Evolutionary conservation across 2,329 filamentous ascomycete genomes (phyloP).

Genomic region (Fusarium nanum): DNA sequence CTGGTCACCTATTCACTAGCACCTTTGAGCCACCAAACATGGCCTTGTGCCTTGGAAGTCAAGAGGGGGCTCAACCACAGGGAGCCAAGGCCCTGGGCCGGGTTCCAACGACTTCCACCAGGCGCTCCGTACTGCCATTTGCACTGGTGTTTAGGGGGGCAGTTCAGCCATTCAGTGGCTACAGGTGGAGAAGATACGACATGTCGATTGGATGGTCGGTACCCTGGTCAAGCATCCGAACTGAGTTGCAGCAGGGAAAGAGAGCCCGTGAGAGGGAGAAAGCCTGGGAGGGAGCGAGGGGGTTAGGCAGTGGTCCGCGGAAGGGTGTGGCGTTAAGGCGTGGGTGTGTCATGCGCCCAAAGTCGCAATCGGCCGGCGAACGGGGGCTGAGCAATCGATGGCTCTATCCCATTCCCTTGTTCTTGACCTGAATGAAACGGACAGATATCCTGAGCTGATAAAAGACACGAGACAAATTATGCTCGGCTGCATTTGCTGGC

Average conservation of each 20-base stretch:
- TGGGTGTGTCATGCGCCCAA: conserved; percentile 32
- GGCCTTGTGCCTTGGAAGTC: conserved; percentile 38
- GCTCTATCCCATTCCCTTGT: conserved; percentile 25
- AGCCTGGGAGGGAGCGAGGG: conserved; percentile 8
- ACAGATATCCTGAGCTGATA: conserved; percentile 11
- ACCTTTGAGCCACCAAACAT: conserved; percentile 32
- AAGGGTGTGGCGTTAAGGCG: conserved; percentile 16
- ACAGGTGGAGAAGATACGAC: conserved; percentile 36
- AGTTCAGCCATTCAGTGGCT: conserved; percentile 37
- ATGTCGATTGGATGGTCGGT: conserved; percentile 36
- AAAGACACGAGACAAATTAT: conserved; percentile 14
- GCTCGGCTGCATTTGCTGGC: neutral
- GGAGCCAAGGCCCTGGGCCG: conserved; percentile 42
- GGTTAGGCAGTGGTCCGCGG: conserved; percentile 20
- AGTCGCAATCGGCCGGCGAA: conserved; percentile 42
- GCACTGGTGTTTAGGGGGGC: conserved; percentile 26
- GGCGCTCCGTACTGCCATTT: conserved; percentile 21
- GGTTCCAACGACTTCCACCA: conserved; percentile 48
- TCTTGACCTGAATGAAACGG: conserved; percentile 21
- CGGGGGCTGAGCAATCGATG: conserved; percentile 37
- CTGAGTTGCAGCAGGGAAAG: conserved; percentile 43
- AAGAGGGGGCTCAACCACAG: conserved; percentile 36
- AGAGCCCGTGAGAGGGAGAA: neutral
- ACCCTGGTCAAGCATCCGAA: conserved; percentile 42
- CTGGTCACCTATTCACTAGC: conserved; percentile 25